phyloP scores from a whole-genome alignment of 2,329 filamentous ascomycete genomes.

The Fusarium gaditjirri region DNA sequence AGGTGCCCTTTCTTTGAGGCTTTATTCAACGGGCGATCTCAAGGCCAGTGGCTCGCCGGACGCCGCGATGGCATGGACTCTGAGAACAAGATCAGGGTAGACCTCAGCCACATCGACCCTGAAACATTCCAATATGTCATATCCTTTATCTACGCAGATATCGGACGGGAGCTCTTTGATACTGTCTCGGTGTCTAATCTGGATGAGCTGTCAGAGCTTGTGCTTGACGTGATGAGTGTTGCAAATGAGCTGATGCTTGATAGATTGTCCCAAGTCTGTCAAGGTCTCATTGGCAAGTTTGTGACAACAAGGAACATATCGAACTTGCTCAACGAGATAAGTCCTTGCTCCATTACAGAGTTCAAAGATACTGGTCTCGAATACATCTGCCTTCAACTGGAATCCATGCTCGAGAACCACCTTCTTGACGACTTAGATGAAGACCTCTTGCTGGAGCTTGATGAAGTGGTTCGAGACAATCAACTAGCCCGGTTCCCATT shows the following conservation, averaged over 20 bases:
- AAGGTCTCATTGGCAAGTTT: slow-evolving; percentile 83
- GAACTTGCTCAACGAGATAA: slow-evolving; percentile 84
- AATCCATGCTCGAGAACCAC: slow-evolving; percentile 91
- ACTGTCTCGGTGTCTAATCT: slow-evolving; percentile 75
- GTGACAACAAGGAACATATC: slow-evolving; percentile 89
- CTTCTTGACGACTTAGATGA: slow-evolving; percentile 87
- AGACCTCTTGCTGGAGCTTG: slow-evolving; percentile 83
- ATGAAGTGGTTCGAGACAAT: slow-evolving; percentile 82
- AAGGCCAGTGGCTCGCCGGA: slow-evolving; percentile 82
- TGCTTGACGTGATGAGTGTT: slow-evolving; percentile 88
- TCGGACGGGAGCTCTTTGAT: slow-evolving; percentile 83
- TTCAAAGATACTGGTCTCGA: slow-evolving; percentile 92
- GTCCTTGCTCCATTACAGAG: slow-evolving; percentile 81
- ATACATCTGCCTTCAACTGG: slow-evolving; percentile 91
- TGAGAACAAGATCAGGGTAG: slow-evolving; percentile 69
- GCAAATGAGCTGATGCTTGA: slow-evolving; percentile 97
- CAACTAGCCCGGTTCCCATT: slow-evolving; percentile 83
- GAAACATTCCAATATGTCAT: slow-evolving; percentile 82
- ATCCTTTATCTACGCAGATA: slow-evolving; percentile 84
- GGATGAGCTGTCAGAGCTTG: slow-evolving; percentile 87
- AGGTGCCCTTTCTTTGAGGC: slow-evolving; percentile 93
- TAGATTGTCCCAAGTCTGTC: slow-evolving; percentile 88
- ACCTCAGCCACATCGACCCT: slow-evolving; percentile 82
- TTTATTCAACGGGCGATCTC: slow-evolving; percentile 87
- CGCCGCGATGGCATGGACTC: slow-evolving; percentile 62